Evolutionary conservation across 805 yeast species (phyloP), one percentile per base, ranked within the genome.

Genomic region (Candida orba): DNA sequence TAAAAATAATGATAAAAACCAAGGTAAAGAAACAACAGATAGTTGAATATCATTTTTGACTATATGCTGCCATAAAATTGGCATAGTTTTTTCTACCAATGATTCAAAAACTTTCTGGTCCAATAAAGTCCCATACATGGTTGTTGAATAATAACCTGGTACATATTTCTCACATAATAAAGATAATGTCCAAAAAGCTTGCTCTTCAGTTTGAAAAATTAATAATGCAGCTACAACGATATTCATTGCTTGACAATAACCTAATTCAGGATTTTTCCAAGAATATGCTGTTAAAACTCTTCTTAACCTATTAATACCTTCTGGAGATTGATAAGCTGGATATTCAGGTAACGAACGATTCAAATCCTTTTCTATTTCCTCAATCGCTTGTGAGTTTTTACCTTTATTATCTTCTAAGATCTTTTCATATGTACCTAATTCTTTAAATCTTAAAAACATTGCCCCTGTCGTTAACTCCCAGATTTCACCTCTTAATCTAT

Each of bases 191-290:
- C 98, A 93, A 58, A 88, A 93, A 0, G 96, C 98, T 63, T 93
- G 98, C 52, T 91, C 99, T 62, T 93, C 99, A 8, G 95, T 84
- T 84, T 87, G 89, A 60, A 79, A 84, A 34, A 84, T 84, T 47
- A 85, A 65, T 42, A 85, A 62, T 0, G 87, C 90, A 2, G 95
- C 95, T 2, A 78, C 79, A 8, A 85, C 89, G 41, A 93, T 93
- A 60, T 93, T 93, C 99, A 95, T 93, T 1, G 98, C 99, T 63
- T 93, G 99, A 61, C 99, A 93, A 62, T 93, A 93, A 0, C 99
- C 99, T 23, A 93, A 87, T 35, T 91, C 96, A 0, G 96, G 96
- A 60, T 90, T 89, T 51, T 84, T 86, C 97, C 98, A 93, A 0
- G 96, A 86, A 58, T 90, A 93, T 0, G 96, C 96, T 0, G 95